Evolutionary conservation across 140 eudicot species (phyloP), one percentile per base, ranked within the genome.

Genomic region (Anethum foeniculum): DNA sequence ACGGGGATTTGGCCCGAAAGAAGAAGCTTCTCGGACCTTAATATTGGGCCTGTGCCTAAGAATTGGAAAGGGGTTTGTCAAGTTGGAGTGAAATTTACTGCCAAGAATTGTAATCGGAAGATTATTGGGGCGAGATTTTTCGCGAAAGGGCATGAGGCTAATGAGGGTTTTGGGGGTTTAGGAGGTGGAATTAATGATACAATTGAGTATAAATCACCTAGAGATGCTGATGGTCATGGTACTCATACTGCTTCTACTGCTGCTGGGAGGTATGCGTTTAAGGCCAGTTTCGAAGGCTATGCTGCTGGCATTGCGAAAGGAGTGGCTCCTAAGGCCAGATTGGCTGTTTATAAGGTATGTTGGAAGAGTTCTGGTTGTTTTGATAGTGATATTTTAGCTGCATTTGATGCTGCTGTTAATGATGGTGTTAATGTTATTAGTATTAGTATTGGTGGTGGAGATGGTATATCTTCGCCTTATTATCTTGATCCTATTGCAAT

Each of bases 1-100:
- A 90, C 97, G 3, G 98, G 98, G 19, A 89, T 92, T 71, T 90
- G 96, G 96, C 98, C 98, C n/a, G 97, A 94, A 82, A 58, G 93
- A 15, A 71, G 97, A 51, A 92, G 97, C 75, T 92, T 94, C 84
- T 86, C 96, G 60, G 98, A 92, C 84, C 85, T 89, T 77, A 94
- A 94, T 44, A 93, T 94, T 43, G 93, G 95, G 3, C 98, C 96
- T 6, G 86, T 92, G 44, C 96, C 97, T 27, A 84, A 80, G 36
- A 83, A 87, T 1, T 94, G 97, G 97, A 92, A 84, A 71, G 97
- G 96, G 15, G 82, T 85, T 39, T 94, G 97, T 54, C 84, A 90
- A 36, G 25, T 86, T 2, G 91, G 91, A 3, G 87, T 85, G 0
- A 79, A 79, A 25, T 88, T 88, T 64, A 79, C 85, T 21, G 47